Evolutionary conservation across 208 protist genomes (phyloP).

Genomic region (Trypanosoma cruzi): DNA sequence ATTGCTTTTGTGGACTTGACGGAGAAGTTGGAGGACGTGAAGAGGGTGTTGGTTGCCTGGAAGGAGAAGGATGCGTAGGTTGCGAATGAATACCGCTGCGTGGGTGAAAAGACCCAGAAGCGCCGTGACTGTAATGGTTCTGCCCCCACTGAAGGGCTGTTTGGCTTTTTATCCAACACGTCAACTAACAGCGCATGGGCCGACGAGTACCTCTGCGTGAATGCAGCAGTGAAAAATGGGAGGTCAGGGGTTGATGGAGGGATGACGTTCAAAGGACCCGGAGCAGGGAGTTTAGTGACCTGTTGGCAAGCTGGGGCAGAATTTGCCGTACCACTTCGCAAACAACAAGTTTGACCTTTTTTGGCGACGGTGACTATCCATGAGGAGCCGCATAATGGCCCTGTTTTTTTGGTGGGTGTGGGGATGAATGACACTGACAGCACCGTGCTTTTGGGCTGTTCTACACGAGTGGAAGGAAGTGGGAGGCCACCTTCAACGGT

Average conservation of each 20-base stretch:
- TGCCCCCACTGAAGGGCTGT: conserved; percentile 6
- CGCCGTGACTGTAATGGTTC: not conserved
- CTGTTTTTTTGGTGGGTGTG: no score
- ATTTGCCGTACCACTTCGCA: conserved; percentile 20
- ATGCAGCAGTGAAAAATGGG: conserved; percentile 4
- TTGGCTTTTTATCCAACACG: conserved; percentile 13
- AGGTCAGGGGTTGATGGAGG: conserved; percentile 2
- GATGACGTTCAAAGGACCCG: conserved; percentile 1
- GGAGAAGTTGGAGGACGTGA: conserved; percentile 6
- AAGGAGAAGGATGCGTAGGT: no score
- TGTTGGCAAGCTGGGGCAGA: conserved; percentile 26
- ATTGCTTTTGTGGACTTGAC: conserved; percentile 12
- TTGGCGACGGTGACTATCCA: conserved; percentile 14
- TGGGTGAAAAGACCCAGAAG: not conserved
- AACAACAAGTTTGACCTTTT: conserved; percentile 19
- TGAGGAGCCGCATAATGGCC: no score
- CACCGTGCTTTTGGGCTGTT: no score
- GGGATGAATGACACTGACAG: no score
- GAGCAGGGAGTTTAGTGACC: conserved; percentile 12
- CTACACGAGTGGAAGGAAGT: no score
- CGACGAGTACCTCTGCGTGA: conserved; percentile 21
- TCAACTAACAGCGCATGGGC: not conserved
- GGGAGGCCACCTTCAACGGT: no score
- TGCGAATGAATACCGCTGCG: no score
- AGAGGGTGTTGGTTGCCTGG: conserved; percentile 7